Evolutionary conservation across 2,329 filamentous ascomycete species (phyloP).

Genomic region (Trichoderma sp.): DNA sequence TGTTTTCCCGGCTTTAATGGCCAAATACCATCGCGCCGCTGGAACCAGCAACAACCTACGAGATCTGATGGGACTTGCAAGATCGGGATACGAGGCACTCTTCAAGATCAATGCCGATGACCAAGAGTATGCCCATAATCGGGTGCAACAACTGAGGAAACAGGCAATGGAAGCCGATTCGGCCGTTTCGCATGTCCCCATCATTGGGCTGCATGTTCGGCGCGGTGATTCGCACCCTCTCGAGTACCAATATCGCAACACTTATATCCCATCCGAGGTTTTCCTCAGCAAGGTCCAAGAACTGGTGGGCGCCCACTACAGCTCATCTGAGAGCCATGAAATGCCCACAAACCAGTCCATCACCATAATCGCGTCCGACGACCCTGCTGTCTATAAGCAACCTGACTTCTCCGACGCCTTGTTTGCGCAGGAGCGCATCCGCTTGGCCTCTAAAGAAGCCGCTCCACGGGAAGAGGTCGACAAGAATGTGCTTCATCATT

Average conservation of each 20-base stretch:
- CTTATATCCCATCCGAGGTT: conserved; percentile 71
- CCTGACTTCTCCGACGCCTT: conserved; percentile 58
- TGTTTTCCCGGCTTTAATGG: conserved; percentile 58
- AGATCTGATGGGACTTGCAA: conserved; percentile 66
- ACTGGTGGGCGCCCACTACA: conserved; percentile 51
- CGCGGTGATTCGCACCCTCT: conserved; percentile 76
- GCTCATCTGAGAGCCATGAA: conserved; percentile 37
- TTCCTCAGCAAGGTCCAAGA: conserved; percentile 62
- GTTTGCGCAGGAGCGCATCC: conserved; percentile 73
- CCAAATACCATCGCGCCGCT: conserved; percentile 31
- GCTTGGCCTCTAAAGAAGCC: conserved; percentile 64
- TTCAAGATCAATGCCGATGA: conserved; percentile 67
- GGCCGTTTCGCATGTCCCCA: conserved; percentile 36
- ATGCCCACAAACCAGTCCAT: conserved; percentile 43
- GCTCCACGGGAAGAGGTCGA: conserved; percentile 43
- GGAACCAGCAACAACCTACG: conserved; percentile 34
- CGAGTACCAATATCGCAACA: conserved; percentile 72
- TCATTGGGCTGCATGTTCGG: conserved; percentile 74
- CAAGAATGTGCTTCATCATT: conserved; percentile 56
- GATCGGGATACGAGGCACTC: conserved; percentile 68
- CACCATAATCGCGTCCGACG: conserved; percentile 72
- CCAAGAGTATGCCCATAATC: conserved; percentile 59
- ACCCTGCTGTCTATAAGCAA: conserved; percentile 69
- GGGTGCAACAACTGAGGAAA: conserved; percentile 54
- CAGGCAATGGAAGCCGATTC: conserved; percentile 44